phyloP scores from a whole-genome alignment of 306 rosid genomes.

The Psophocarpus tetragonolobus region DNA sequence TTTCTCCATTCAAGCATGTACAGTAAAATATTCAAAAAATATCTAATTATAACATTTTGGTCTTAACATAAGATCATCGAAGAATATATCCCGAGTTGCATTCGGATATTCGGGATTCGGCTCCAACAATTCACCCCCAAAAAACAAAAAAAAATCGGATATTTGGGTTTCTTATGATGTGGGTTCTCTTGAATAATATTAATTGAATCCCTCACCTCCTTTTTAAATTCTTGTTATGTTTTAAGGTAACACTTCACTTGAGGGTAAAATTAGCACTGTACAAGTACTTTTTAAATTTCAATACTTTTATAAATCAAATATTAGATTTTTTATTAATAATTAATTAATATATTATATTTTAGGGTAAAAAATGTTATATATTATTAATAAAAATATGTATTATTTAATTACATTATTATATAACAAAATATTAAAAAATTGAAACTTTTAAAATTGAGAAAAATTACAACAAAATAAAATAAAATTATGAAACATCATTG shows the following conservation, averaged over 20 bases:
- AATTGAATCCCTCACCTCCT: neutral
- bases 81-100: neutral
- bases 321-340: too few relatives aligned
- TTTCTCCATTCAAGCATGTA: neutral
- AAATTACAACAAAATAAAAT: neutral
- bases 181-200: neutral
- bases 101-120: too few relatives aligned
- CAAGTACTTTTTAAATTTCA: too few relatives aligned
- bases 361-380: too few relatives aligned
- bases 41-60: neutral
- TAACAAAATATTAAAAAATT: too few relatives aligned
- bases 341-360: too few relatives aligned
- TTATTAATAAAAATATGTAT: too few relatives aligned
- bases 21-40: neutral
- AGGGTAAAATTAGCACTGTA: neutral
- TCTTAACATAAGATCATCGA: neutral
- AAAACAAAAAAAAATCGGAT: neutral
- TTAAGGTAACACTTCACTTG: neutral
- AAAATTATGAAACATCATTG: neutral
- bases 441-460: neutral
- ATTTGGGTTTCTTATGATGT: neutral
- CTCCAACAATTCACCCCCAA: too few relatives aligned
- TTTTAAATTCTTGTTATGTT: neutral
- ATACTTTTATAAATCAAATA: too few relatives aligned
- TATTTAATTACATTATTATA: too few relatives aligned